Percentiles rank a stretch among this genome's conserved stretches.
Conservation (phyloP, 2,329 filamentous ascomycete genomes). For the Clonostachys byssicola region DNA sequence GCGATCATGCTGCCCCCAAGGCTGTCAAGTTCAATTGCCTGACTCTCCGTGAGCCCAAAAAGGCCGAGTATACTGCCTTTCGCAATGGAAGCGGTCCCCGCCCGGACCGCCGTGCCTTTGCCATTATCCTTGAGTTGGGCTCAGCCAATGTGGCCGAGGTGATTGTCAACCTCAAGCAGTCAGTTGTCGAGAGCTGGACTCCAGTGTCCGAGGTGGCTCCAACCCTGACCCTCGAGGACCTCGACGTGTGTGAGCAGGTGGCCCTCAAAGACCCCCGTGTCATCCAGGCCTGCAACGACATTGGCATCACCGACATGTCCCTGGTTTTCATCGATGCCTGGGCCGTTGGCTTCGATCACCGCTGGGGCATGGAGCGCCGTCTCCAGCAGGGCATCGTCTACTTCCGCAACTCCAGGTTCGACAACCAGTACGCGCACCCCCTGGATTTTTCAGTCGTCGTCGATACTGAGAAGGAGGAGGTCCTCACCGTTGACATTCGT, state of each 20-base stretch:
- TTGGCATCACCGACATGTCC: conserved; percentile 77
- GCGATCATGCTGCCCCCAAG: conserved; percentile 24
- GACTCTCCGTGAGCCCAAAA: conserved; percentile 61
- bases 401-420: conserved; percentile 68
- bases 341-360: conserved; percentile 79
- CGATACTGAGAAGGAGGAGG: conserved; percentile 42
- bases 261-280: conserved; percentile 67
- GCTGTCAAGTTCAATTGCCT: conserved; percentile 54
- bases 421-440: conserved; percentile 58
- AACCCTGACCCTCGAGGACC: conserved; percentile 71
- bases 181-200: conserved; percentile 36
- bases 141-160: conserved; percentile 39
- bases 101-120: conserved; percentile 42
- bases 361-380: conserved; percentile 67
- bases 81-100: conserved; percentile 42
- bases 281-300: conserved; percentile 70
- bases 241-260: conserved; percentile 69
- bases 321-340: conserved; percentile 83
- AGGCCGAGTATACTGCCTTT: conserved; percentile 59
- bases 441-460: conserved; percentile 40
- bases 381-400: conserved; percentile 82
- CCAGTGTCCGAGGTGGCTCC: conserved; percentile 40
- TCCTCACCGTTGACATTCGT: conserved; percentile 36
- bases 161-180: conserved; percentile 40
- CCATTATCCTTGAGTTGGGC: conserved; percentile 39